These are phyloP conservation scores for Boletus rufocinnamomeus DNA, from an alignment of 768 basidiomycete genomes.

Conservation along the genomic window DNA sequence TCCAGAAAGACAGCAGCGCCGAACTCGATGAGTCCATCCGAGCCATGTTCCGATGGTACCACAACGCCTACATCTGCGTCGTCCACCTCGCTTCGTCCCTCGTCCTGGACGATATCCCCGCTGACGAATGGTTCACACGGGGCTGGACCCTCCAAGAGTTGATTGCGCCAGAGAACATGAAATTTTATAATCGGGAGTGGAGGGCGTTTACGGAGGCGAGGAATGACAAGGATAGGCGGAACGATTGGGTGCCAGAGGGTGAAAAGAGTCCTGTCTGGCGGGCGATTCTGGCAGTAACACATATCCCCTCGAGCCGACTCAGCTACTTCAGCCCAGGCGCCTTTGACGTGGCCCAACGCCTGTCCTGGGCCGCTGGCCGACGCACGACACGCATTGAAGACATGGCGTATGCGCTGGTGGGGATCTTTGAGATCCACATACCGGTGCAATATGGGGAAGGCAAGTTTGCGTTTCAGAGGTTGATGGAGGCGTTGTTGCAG, in stretches of 20 bases:
- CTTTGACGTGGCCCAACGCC: slow-evolving; percentile 4
- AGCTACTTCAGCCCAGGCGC: slow-evolving; percentile 5
- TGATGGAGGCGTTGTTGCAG: slow-evolving; percentile 13
- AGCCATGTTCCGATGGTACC: slow-evolving; percentile 33
- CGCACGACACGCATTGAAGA: slow-evolving; percentile 29
- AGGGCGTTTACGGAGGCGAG: neutral
- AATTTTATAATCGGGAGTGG: slow-evolving; percentile 19
- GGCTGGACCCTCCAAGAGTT: slow-evolving; percentile 22
- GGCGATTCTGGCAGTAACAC: neutral
- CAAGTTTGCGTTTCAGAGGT: slow-evolving; percentile 23
- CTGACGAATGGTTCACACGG: slow-evolving; percentile 23
- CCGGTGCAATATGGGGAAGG: slow-evolving; percentile 30
- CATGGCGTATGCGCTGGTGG: slow-evolving; percentile 28
- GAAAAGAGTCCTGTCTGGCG: slow-evolving; percentile 5
- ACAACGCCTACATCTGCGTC: slow-evolving; percentile 19
- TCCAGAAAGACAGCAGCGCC: slow-evolving; percentile 27
- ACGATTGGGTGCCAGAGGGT: neutral
- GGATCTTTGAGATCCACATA: slow-evolving; percentile 22
- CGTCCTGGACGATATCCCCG: slow-evolving; percentile 10
- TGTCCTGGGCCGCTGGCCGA: slow-evolving; percentile 23
- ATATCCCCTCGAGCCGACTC: neutral
- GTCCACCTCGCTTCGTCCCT: slow-evolving; percentile 16
- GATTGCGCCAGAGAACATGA: slow-evolving; percentile 20
- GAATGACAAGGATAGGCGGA: slow-evolving; percentile 10
- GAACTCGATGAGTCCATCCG: slow-evolving; percentile 29